Percentiles rank a stretch among this genome's conserved stretches.
phyloP scores from a whole-genome alignment of 1,284 basidiomycete species.

The Leccinum holopus region DNA sequence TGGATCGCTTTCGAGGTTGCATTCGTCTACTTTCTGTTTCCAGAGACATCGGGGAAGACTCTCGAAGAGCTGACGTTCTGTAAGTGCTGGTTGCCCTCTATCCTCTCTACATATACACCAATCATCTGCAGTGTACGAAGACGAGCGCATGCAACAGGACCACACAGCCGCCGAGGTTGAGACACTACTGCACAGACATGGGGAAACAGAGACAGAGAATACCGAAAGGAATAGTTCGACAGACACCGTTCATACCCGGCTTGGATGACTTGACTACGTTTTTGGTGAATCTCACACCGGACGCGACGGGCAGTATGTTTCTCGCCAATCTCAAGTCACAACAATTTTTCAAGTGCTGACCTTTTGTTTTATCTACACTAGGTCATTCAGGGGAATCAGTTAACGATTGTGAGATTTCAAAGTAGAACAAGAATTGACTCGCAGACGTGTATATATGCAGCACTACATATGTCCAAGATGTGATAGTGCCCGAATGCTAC shows the following conservation, averaged over 20 bases:
- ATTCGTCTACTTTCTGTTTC: slow-evolving; percentile 54
- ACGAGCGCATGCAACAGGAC: not conserved
- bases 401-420: not conserved
- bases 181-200: not conserved
- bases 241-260: not conserved
- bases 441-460: not conserved
- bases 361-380: not conserved
- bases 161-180: not conserved
- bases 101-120: not conserved
- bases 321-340: not conserved
- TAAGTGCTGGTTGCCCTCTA: slow-evolving; percentile 33
- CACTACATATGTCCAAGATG: not conserved
- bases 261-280: not conserved
- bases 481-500: not conserved
- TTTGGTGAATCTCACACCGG: not conserved
- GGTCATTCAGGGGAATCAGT: too few relatives aligned
- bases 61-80: slow-evolving; percentile 61
- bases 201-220: not conserved
- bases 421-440: not conserved
- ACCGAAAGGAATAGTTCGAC: not conserved
- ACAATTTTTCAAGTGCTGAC: not conserved
- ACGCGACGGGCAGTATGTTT: not conserved
- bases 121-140: slow-evolving; percentile 12
- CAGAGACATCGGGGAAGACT: slow-evolving; percentile 50
- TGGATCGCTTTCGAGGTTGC: slow-evolving; percentile 46